Conservation (phyloP, 2,329 filamentous ascomycete species). For the Colletotrichum lupini region DNA sequence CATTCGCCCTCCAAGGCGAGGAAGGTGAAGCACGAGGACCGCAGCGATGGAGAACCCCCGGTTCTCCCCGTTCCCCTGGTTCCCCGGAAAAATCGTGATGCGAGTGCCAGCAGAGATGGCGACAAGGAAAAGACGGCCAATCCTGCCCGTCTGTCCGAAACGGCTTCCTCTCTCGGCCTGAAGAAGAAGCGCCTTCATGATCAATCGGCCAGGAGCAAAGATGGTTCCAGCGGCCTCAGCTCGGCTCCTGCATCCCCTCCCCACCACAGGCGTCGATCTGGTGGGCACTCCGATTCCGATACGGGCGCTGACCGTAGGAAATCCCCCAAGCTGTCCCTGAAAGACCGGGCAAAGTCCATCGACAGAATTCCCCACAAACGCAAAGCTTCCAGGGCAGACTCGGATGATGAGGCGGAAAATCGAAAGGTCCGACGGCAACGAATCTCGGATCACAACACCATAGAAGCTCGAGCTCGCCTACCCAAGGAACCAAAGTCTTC, state of each 20-base stretch:
- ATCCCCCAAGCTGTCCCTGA: constrained; percentile 56
- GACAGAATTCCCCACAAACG: constrained; percentile 64
- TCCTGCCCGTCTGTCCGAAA: constrained; percentile 43
- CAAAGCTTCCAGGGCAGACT: constrained; percentile 64
- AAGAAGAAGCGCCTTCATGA: constrained; percentile 64
- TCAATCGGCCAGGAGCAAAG: constrained; percentile 55
- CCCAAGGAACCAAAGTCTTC: constrained; percentile 45
- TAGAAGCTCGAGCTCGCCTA: constrained; percentile 27
- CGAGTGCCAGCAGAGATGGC: constrained; percentile 47
- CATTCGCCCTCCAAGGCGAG: constrained; percentile 72
- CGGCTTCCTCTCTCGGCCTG: constrained; percentile 37
- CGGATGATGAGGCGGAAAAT: constrained; percentile 66
- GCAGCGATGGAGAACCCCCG: constrained; percentile 65
- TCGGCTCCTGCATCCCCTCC: constrained; percentile 69
- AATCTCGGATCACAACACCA: constrained; percentile 52
- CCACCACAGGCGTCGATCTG: constrained; percentile 50
- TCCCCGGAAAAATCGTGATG: constrained; percentile 47
- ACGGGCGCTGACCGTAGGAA: constrained; percentile 60
- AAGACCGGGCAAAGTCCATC: constrained; percentile 59
- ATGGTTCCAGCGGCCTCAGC: constrained; percentile 67
- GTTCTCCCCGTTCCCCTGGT: constrained; percentile 40
- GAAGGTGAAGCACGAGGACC: constrained; percentile 74
- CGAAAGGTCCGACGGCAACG: constrained; percentile 67
- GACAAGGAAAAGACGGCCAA: constrained; percentile 47
- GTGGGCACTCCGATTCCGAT: constrained; percentile 62